phyloP scores from a whole-genome alignment of 306 rosid species.

The Aeschynomene evenia region DNA sequence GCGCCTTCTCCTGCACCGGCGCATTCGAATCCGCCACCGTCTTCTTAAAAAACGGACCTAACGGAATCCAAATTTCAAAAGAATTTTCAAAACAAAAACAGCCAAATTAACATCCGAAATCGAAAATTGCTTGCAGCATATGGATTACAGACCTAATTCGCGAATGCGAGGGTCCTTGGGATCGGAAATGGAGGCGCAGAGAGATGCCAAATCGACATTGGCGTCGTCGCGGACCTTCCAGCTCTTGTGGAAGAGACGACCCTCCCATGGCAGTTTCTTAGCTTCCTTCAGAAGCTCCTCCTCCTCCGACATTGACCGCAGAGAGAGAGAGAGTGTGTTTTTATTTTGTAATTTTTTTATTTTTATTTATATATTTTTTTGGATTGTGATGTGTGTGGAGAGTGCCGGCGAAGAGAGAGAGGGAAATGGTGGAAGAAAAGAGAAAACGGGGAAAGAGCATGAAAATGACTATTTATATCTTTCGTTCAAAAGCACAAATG shows the following conservation, averaged over 20 bases:
- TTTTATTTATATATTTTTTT: not conserved
- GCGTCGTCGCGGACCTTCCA: constrained; percentile 99
- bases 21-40: constrained; percentile 92
- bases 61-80: constrained; percentile 16
- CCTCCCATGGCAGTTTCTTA: constrained; percentile 98
- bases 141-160: constrained; percentile 68
- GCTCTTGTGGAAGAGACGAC: constrained; percentile 90
- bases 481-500: constrained; percentile 48
- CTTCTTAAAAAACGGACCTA: constrained; percentile 80
- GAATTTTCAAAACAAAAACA: not conserved
- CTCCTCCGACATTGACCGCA: constrained; percentile 75
- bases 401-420: constrained; percentile 47
- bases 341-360: not conserved
- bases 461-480: constrained; percentile 39
- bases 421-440: not conserved
- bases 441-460: constrained; percentile 21
- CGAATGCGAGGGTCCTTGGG: constrained; percentile 96
- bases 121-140: constrained; percentile 34
- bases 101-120: constrained; percentile 30
- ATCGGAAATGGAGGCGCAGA: constrained; percentile 94
- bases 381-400: not conserved
- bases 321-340: not conserved
- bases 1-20: constrained; percentile 98
- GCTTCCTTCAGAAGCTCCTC: constrained; percentile 95
- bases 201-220: constrained; percentile 78